phyloP scores from a whole-genome alignment of 768 basidiomycete species.

The Dioszegia aurantiaca region DNA sequence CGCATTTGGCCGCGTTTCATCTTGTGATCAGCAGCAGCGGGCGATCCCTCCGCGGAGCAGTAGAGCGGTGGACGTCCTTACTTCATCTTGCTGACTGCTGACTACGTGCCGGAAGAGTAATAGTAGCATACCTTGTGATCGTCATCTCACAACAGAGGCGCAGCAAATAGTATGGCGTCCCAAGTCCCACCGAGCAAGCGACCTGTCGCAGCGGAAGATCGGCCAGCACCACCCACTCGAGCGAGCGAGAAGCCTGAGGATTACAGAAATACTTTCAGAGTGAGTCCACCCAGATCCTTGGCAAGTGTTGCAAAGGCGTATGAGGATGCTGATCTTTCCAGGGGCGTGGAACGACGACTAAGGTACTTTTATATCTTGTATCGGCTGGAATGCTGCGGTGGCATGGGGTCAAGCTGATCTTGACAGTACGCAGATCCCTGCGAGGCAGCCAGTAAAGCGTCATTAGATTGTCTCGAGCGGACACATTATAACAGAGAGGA shows the following conservation, averaged over 20 bases:
- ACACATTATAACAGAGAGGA: conserved; percentile 50
- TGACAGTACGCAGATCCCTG: conserved; percentile 50
- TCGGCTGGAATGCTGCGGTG: too few relatives aligned
- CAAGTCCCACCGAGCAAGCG: conserved; percentile 48
- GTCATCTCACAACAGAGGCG: too few relatives aligned
- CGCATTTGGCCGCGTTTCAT: conserved; percentile 9
- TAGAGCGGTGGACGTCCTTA: too few relatives aligned
- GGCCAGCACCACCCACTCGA: conserved; percentile 32
- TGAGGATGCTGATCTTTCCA: conserved; percentile 7
- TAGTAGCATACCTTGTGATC: too few relatives aligned
- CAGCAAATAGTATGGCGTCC: conserved; percentile 33
- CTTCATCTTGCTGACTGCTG: too few relatives aligned
- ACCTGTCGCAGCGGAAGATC: conserved; percentile 26
- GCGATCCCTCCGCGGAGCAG: background rate
- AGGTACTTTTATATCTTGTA: conserved; percentile 19
- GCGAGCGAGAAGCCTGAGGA: conserved; percentile 45
- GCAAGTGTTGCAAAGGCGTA: too few relatives aligned
- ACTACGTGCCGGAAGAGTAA: too few relatives aligned
- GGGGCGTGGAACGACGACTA: conserved; percentile 15
- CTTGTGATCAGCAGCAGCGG: background rate
- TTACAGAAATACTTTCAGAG: conserved; percentile 47
- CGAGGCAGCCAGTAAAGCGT: conserved; percentile 47
- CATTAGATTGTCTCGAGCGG: conserved; percentile 48
- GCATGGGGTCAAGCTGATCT: conserved; percentile 12
- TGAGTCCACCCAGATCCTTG: conserved; percentile 17